These are phyloP conservation scores for Nicotiana noctiflora DNA, from an alignment of 257 asterid species.

Conservation along the genomic window DNA sequence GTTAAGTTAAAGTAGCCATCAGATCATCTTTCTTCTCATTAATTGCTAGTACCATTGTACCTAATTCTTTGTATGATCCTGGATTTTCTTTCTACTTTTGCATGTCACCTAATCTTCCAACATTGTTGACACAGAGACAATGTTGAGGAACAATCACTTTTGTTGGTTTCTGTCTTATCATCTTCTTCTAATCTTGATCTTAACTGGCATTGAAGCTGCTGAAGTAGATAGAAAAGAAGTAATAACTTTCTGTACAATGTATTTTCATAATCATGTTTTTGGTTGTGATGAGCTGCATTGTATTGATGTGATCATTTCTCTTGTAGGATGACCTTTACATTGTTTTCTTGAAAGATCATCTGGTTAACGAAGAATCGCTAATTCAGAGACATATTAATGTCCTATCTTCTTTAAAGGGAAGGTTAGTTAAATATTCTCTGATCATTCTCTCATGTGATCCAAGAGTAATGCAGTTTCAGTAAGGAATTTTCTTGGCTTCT, in stretches of 20 bases:
- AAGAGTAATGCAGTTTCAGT: not conserved
- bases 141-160: slow-evolving; percentile 26
- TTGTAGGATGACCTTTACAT: slow-evolving; percentile 64
- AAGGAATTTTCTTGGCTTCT: not conserved
- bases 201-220: slow-evolving; percentile 27
- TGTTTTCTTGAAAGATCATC: slow-evolving; percentile 61
- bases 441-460: not conserved
- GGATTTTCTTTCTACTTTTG: slow-evolving; percentile 8
- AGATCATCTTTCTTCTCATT: slow-evolving; percentile 22
- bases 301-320: not conserved
- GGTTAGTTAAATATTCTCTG: slow-evolving; percentile 33
- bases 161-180: slow-evolving; percentile 14
- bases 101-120: not conserved
- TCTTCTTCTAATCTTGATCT: slow-evolving; percentile 31
- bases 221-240: slow-evolving; percentile 38
- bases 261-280: slow-evolving; percentile 4
- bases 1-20: slow-evolving; percentile 54
- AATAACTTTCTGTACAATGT: not conserved
- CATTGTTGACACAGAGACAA: slow-evolving; percentile 7
- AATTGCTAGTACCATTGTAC: slow-evolving; percentile 33
- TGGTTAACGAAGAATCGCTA: slow-evolving; percentile 22
- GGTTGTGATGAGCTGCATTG: not conserved
- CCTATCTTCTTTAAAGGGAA: slow-evolving; percentile 60
- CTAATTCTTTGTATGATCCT: slow-evolving; percentile 24
- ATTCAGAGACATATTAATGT: slow-evolving; percentile 48